Evolutionary conservation across 805 yeast species (phyloP).

Genomic region (Candida koratica): DNA sequence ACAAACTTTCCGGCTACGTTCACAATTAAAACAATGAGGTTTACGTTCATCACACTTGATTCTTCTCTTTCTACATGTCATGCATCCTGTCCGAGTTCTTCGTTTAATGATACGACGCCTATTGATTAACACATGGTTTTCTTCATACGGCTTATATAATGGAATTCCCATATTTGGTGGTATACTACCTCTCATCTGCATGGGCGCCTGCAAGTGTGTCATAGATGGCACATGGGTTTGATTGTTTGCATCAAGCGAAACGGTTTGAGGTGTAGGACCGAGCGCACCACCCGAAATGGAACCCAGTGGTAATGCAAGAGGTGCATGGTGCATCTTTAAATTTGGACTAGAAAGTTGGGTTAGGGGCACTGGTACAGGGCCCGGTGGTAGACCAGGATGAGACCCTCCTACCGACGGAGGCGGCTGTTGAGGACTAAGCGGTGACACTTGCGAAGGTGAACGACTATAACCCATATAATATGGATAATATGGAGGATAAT

Average conservation of each 20-base stretch:
- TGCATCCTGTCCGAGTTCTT: conserved; percentile 71
- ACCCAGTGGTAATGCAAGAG: conserved; percentile 1
- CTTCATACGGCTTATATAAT: conserved; percentile 14
- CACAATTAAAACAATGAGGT: conserved; percentile 67
- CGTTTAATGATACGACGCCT: conserved; percentile 48
- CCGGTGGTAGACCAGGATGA: not conserved
- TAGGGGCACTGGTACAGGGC: not conserved
- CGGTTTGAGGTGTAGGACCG: not conserved
- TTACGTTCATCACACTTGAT: conserved; percentile 75
- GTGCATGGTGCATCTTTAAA: conserved; percentile 4
- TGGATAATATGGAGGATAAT: conserved; percentile 6
- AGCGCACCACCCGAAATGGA: not conserved
- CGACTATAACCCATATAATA: conserved; percentile 3
- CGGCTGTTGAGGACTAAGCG: conserved; percentile 1
- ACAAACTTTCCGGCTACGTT: conserved; percentile 59
- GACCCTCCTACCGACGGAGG: not conserved
- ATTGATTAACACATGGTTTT: conserved; percentile 15
- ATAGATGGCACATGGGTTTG: conserved; percentile 2
- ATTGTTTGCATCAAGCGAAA: not conserved
- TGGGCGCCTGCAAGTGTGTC: conserved; percentile 4
- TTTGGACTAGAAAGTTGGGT: conserved; percentile 1
- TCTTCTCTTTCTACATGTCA: conserved; percentile 67
- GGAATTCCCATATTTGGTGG: conserved; percentile 8
- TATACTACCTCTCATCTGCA: conserved; percentile 4
- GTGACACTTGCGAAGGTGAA: conserved; percentile 4